Conservation (phyloP, 164 flowering plant species). For the Nelumbo lutea region DNA sequence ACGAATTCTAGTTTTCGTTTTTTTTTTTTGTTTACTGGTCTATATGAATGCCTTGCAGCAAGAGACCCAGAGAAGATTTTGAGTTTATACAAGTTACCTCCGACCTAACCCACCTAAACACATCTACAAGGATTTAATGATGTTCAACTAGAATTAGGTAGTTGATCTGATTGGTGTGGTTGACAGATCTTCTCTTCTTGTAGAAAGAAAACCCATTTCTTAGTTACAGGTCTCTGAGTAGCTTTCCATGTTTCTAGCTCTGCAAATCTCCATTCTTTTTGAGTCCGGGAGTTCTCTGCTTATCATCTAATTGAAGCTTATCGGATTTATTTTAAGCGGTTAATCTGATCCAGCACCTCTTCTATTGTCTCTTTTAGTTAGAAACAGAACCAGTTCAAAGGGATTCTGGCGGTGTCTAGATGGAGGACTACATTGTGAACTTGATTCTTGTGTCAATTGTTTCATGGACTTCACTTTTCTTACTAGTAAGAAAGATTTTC, state of each 20-base stretch:
- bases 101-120: neutral
- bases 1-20: too few relatives aligned
- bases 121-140: neutral
- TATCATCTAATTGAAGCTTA: too few relatives aligned
- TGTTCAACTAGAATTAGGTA: neutral
- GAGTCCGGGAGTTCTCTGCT: too few relatives aligned
- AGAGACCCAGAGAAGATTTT: too few relatives aligned
- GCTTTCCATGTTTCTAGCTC: neutral
- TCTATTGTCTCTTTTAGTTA: too few relatives aligned
- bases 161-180: neutral
- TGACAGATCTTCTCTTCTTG: neutral
- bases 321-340: too few relatives aligned
- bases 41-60: too few relatives aligned
- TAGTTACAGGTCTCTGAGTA: neutral
- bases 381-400: too few relatives aligned
- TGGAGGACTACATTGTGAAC: conserved; percentile 55
- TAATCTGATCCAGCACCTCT: too few relatives aligned
- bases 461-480: conserved; percentile 55
- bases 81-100: neutral
- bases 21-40: too few relatives aligned
- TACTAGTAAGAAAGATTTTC: conserved; percentile 39
- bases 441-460: conserved; percentile 41
- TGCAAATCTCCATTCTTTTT: neutral
- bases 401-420: conserved; percentile 2
- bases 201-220: neutral